These are phyloP conservation scores for Laguncularia racemosa DNA, from an alignment of 345 rosid genomes.

Conservation along the genomic window DNA sequence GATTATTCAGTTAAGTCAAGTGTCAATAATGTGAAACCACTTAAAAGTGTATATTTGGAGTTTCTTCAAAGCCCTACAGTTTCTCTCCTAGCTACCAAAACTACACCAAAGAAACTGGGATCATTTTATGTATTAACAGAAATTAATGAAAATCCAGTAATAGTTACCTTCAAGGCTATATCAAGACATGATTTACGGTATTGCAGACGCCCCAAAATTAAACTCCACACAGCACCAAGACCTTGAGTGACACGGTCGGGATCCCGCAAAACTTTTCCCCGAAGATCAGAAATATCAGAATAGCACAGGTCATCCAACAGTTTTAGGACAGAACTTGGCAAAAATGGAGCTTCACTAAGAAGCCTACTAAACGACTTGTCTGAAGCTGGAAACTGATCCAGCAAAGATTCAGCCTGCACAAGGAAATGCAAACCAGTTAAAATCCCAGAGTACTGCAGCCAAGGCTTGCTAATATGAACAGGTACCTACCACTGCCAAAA, in stretches of 20 bases:
- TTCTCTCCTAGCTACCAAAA: too few species aligned
- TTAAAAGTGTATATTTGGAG: too few species aligned
- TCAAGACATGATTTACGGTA: slow-evolving; percentile 75
- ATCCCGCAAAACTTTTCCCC: slow-evolving; percentile 58
- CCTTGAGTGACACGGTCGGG: slow-evolving; percentile 94
- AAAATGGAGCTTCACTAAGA: slow-evolving; percentile 83
- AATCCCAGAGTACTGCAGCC: slow-evolving; percentile 7
- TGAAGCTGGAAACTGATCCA: slow-evolving; percentile 80
- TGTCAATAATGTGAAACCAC: too few species aligned
- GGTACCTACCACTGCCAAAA: slow-evolving; percentile 70
- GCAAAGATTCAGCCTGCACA: slow-evolving; percentile 77
- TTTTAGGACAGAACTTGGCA: slow-evolving; percentile 69
- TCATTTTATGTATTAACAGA: background rate
- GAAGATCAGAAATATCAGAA: slow-evolving; percentile 47
- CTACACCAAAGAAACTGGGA: too few species aligned
- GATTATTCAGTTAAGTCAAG: too few species aligned
- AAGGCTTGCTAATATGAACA: background rate
- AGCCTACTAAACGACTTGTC: slow-evolving; percentile 94
- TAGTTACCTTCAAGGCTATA: slow-evolving; percentile 73
- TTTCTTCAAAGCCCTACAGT: too few species aligned
- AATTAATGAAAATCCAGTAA: background rate
- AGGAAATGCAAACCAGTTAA: slow-evolving; percentile 8
- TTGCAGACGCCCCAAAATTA: slow-evolving; percentile 85
- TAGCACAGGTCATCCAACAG: slow-evolving; percentile 74
- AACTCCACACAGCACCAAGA: slow-evolving; percentile 95